Base-by-base conservation (phyloP, 1,284 basidiomycete genomes). In the Rhizoctonia solani region DNA sequence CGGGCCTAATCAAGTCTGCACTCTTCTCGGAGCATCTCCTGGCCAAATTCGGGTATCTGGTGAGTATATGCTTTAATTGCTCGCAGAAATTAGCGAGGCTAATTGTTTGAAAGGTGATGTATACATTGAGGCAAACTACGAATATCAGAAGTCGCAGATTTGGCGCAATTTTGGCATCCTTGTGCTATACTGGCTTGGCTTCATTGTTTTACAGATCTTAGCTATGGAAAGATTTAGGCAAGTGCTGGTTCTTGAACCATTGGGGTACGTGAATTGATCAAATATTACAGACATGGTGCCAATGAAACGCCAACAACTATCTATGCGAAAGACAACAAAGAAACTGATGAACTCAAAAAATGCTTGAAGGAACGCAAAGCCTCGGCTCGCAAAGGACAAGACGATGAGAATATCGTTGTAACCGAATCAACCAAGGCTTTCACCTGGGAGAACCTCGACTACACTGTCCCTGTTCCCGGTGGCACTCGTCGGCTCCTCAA, bases 311-410 rank as follows among this genome's bases (percentile, higher is more conserved):
- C 83, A 1, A 76, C 87, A 70, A 81, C 83, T 69, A 82, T 92
- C 25, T 92, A 84, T 73, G 85, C 86, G 14, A 87, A 85, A 72
- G 89, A 92, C 73, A 80, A 83, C 72, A 78, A 79, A 1, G 89
- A 92, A 67, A 81, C 82, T 49, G 88, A 87, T 77, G 80, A 80
- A 68, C 81, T 83, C 63, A 93, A 93, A 72, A 82, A 79, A 4
- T 74, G 75, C 58, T 83, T 90, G 11, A 81, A 77, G 25, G 83
- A 84, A 69, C 83, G 81, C 68, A 87, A 83, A 74, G 69, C 37
- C 72, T 72, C 63, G 30, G 32, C 23, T 21, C 63, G 44, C 63
- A 54, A 42, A 5, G 52, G n/a, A n/a, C 49, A 47, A 29, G 50
- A 23, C 27, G 50, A 46, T 8, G 32, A 34, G 4, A 39, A 47